Evolutionary conservation across 176 grass and related monocot species (phyloP).

Genomic region (Oryza coarctata): DNA sequence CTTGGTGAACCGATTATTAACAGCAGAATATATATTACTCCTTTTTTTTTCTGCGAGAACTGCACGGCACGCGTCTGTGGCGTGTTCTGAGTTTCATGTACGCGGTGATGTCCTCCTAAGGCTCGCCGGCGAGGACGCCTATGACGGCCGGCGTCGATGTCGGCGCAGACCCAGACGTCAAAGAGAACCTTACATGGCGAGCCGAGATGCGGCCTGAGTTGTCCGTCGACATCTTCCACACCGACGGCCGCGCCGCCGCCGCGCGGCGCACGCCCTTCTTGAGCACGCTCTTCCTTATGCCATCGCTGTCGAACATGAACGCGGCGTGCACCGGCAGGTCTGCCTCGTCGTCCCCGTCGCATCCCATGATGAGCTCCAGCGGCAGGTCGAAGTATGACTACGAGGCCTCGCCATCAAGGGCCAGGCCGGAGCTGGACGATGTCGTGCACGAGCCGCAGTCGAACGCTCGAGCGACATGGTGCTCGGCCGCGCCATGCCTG

Average conservation of each 20-base stretch:
- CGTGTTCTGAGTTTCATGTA: not conserved
- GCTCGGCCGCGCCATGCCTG: constrained; percentile 34
- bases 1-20: not conserved
- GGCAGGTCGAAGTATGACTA: constrained; percentile 66
- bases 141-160: constrained; percentile 25
- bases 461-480: constrained; percentile 66
- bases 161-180: constrained; percentile 33
- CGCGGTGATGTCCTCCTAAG: not conserved
- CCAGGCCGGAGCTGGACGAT: constrained; percentile 31
- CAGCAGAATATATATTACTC: not conserved
- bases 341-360: constrained; percentile 38
- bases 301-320: constrained; percentile 76
- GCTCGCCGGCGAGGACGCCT: constrained; percentile 16
- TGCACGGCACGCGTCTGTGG: not conserved
- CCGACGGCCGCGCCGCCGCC: constrained; percentile 28
- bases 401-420: constrained; percentile 6
- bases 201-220: constrained; percentile 22
- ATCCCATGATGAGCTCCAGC: constrained; percentile 60
- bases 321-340: constrained; percentile 56
- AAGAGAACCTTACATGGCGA: constrained; percentile 29
- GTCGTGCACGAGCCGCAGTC: constrained; percentile 44
- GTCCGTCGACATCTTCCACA: constrained; percentile 33
- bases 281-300: constrained; percentile 43
- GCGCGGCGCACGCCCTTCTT: constrained; percentile 33
- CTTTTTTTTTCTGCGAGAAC: too few relatives aligned